Conservation (phyloP, 2,329 filamentous ascomycete genomes). For the Xylaria polymorpha region DNA sequence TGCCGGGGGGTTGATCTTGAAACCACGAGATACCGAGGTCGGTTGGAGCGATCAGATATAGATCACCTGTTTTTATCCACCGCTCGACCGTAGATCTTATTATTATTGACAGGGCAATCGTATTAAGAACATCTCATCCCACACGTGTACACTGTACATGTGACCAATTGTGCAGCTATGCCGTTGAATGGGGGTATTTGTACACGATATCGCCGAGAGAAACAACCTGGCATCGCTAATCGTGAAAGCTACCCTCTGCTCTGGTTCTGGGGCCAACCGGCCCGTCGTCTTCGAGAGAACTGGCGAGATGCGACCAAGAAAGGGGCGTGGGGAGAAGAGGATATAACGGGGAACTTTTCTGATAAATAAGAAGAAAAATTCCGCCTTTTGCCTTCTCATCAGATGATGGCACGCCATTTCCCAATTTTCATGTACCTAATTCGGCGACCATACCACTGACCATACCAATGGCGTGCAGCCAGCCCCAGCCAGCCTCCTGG, state of each 20-base stretch:
- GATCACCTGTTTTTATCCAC: slow-evolving; percentile 24
- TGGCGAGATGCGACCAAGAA: not conserved
- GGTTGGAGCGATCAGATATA: slow-evolving; percentile 22
- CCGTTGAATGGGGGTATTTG: slow-evolving; percentile 8
- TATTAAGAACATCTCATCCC: slow-evolving; percentile 1
- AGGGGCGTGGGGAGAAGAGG: not conserved
- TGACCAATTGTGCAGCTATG: slow-evolving; percentile 17
- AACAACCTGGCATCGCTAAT: slow-evolving; percentile 30
- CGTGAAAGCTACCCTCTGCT: slow-evolving; percentile 23
- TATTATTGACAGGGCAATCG: slow-evolving; percentile 29
- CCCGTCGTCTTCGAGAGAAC: not conserved
- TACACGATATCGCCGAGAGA: slow-evolving; percentile 26
- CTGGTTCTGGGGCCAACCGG: slow-evolving; percentile 19
- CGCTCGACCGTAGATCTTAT: slow-evolving; percentile 33
- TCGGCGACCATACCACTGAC: slow-evolving; percentile 29
- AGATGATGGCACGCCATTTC: slow-evolving; percentile 18
- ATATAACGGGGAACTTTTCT: not conserved
- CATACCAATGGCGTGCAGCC: slow-evolving; percentile 28
- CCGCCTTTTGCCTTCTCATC: slow-evolving; percentile 1
- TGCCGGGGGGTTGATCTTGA: slow-evolving; percentile 28
- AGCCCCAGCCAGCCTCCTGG: slow-evolving; percentile 34
- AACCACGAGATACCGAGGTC: slow-evolving; percentile 30
- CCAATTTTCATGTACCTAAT: slow-evolving; percentile 20
- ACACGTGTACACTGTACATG: slow-evolving; percentile 24
- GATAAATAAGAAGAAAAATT: not conserved